These are phyloP conservation scores for Sporothrix brasiliensis DNA, from an alignment of 2,329 filamentous ascomycete species.

Conservation along the genomic window DNA sequence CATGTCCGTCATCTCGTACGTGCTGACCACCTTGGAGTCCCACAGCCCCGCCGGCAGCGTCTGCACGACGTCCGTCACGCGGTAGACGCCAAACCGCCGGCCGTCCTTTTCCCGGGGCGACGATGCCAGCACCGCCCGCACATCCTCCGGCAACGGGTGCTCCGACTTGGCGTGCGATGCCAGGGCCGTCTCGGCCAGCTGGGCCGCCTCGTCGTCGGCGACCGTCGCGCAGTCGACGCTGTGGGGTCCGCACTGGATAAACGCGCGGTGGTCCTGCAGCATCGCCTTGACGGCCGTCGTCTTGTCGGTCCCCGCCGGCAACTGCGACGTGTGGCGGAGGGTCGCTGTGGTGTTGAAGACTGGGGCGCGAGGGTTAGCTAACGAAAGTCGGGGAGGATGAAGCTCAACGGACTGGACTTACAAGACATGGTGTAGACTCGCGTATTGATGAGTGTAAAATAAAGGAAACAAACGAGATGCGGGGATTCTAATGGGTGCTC, in stretches of 20 bases:
- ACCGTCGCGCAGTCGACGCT: slow-evolving; percentile 50
- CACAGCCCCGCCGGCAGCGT: slow-evolving; percentile 58
- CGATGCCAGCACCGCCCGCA: slow-evolving; percentile 29
- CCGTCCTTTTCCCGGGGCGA: slow-evolving; percentile 11
- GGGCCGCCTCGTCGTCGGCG: slow-evolving; percentile 37
- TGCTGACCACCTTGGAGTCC: slow-evolving; percentile 58
- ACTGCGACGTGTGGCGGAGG: slow-evolving; percentile 48
- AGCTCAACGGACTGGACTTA: background rate
- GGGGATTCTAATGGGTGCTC: too few species aligned
- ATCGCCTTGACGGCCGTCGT: slow-evolving; percentile 50
- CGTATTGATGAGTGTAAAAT: background rate
- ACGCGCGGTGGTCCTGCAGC: slow-evolving; percentile 57
- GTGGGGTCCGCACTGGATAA: slow-evolving; percentile 58
- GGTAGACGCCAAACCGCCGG: slow-evolving; percentile 48
- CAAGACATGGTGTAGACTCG: slow-evolving; percentile 8
- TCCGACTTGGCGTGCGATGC: slow-evolving; percentile 35
- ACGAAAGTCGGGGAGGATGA: background rate
- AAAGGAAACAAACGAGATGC: too few species aligned
- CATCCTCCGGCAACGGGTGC: slow-evolving; percentile 32
- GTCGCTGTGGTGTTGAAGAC: slow-evolving; percentile 49
- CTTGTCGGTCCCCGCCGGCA: slow-evolving; percentile 47
- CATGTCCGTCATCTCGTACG: slow-evolving; percentile 57
- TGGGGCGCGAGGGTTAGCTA: background rate
- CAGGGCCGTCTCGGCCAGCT: slow-evolving; percentile 42
- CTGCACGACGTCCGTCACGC: slow-evolving; percentile 55